A percentile compares a stretch with the other conserved stretches of the same genome.
Conservation (phyloP, 768 basidiomycete species). For the Hygrophorus pudorinus region DNA sequence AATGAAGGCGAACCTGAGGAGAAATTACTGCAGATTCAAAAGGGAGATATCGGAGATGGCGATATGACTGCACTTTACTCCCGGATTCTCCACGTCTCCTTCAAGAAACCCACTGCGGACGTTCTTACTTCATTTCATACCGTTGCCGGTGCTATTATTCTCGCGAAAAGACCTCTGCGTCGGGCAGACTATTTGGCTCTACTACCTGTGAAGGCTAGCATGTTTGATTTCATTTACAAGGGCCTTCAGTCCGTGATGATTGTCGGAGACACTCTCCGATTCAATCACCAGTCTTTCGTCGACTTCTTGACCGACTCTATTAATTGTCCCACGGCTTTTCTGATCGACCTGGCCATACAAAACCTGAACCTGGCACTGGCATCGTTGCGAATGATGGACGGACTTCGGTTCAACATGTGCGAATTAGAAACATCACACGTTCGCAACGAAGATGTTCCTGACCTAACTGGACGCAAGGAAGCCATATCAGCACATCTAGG, state of each 20-base stretch:
- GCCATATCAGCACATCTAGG: slow-evolving; percentile 20
- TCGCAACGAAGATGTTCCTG: slow-evolving; percentile 17
- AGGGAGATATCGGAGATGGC: too few species aligned
- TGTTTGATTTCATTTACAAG: neutral
- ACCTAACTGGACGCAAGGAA: slow-evolving; percentile 5
- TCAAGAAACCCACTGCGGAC: too few species aligned
- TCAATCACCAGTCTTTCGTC: slow-evolving; percentile 18
- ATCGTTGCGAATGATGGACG: slow-evolving; percentile 21
- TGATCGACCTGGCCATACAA: slow-evolving; percentile 13
- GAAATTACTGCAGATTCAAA: too few species aligned
- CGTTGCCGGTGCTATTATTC: too few species aligned
- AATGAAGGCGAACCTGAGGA: too few species aligned
- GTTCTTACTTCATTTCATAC: too few species aligned
- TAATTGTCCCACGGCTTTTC: slow-evolving; percentile 15
- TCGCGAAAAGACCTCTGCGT: neutral
- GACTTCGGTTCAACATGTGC: slow-evolving; percentile 31
- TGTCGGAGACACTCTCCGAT: neutral
- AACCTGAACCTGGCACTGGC: slow-evolving; percentile 14
- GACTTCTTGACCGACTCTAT: slow-evolving; percentile 24
- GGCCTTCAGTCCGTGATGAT: neutral
- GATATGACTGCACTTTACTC: too few species aligned
- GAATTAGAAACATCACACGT: slow-evolving; percentile 23
- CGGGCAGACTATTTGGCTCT: neutral
- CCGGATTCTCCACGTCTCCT: too few species aligned
- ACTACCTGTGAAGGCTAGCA: neutral